Evolutionary conservation across 2,329 filamentous ascomycete species (phyloP).

Genomic region (Trichophyton simii): DNA sequence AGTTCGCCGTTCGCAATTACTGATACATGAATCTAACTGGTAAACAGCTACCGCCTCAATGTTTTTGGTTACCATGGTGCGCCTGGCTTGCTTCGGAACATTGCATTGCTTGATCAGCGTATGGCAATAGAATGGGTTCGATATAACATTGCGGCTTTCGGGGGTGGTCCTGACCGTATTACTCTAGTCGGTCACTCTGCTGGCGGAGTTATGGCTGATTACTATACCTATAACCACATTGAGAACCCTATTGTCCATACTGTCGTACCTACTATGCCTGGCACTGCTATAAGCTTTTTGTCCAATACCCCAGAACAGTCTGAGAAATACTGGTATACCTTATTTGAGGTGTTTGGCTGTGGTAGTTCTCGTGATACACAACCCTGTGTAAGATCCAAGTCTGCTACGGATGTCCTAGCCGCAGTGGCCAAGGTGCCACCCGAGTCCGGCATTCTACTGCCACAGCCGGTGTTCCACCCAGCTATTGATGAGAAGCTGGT

Average conservation of each 20-base stretch:
- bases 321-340: constrained; percentile 9
- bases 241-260: constrained; percentile 13
- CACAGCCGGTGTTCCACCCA: constrained; percentile 28
- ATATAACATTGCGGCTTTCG: constrained; percentile 31
- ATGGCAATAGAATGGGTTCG: constrained; percentile 30
- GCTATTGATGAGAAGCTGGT: constrained; percentile 27
- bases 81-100: constrained; percentile 19
- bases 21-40: constrained; percentile 35
- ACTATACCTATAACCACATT: constrained; percentile 5
- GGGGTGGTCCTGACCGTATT: constrained; percentile 30
- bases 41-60: constrained; percentile 39
- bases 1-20: not conserved
- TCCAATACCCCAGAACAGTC: constrained; percentile 15
- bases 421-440: constrained; percentile 9
- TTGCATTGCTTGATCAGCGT: constrained; percentile 39
- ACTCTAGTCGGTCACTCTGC: constrained; percentile 38
- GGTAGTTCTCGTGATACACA: constrained; percentile 6
- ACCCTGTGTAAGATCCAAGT: constrained; percentile 10
- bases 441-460: constrained; percentile 6
- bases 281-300: constrained; percentile 23
- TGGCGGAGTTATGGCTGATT: constrained; percentile 20
- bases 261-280: constrained; percentile 12
- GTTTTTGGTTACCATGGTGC: constrained; percentile 39
- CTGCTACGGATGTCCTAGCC: constrained; percentile 4
- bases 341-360: constrained; percentile 11